Evolutionary conservation across 129 eudicot genomes (phyloP).

Genomic region (Chrysanthemum seticuspe): DNA sequence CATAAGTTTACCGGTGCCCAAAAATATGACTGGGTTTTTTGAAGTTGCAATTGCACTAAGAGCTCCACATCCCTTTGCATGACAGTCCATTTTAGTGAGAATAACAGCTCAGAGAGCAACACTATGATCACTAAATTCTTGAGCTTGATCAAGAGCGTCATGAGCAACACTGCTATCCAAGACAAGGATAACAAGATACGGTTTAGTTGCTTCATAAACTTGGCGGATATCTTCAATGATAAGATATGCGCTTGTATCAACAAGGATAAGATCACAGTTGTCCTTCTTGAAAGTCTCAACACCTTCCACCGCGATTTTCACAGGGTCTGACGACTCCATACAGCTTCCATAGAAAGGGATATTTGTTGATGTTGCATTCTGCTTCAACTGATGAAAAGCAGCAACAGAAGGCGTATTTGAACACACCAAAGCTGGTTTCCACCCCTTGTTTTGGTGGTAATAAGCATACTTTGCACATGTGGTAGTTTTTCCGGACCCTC

Average conservation of each 20-base stretch:
- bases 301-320: slow-evolving; percentile 87
- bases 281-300: slow-evolving; percentile 86
- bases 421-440: slow-evolving; percentile 94
- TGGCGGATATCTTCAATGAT: slow-evolving; percentile 97
- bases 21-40: slow-evolving; percentile 86
- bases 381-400: slow-evolving; percentile 95
- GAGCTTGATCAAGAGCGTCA: slow-evolving; percentile 97
- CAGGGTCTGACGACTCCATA: slow-evolving; percentile 92
- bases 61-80: slow-evolving; percentile 99
- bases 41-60: slow-evolving; percentile 99
- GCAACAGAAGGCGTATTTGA: slow-evolving; percentile 88
- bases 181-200: slow-evolving; percentile 90
- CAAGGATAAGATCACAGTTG: slow-evolving; percentile 78
- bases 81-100: slow-evolving; percentile 94
- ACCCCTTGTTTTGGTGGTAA: slow-evolving; percentile 89
- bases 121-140: slow-evolving; percentile 78
- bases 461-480: slow-evolving; percentile 86
- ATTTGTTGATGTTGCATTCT: slow-evolving; percentile 89
- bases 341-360: slow-evolving; percentile 94
- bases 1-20: slow-evolving; percentile 98
- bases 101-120: slow-evolving; percentile 98
- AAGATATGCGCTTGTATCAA: slow-evolving; percentile 92
- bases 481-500: slow-evolving; percentile 58
- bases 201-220: slow-evolving; percentile 94
- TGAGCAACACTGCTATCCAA: slow-evolving; percentile 99